Percentiles rank a stretch among this genome's conserved stretches.
These are phyloP conservation scores for Zhuliangozyma blackwelliae DNA, from an alignment of 1,139 yeast genomes.

Conservation along the genomic window DNA sequence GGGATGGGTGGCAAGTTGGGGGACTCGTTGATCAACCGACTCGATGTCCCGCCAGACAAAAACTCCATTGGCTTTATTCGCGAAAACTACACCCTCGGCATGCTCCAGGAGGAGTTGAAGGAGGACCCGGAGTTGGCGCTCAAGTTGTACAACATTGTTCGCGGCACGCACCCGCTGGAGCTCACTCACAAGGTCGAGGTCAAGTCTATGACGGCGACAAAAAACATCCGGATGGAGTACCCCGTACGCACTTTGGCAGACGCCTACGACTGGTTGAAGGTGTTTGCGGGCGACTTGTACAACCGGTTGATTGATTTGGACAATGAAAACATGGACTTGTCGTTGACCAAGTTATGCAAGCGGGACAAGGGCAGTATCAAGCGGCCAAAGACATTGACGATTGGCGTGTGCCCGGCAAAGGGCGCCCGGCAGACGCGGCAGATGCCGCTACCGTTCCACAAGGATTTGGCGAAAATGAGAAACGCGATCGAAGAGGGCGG, in stretches of 20 bases:
- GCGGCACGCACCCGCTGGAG: conserved; percentile 57
- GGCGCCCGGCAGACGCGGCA: conserved; percentile 40
- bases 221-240: conserved; percentile 58
- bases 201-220: conserved; percentile 86
- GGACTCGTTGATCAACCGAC: conserved; percentile 44
- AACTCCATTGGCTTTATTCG: conserved; percentile 46
- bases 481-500: conserved; percentile 25
- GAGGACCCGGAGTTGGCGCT: conserved; percentile 45
- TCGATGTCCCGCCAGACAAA: conserved; percentile 39
- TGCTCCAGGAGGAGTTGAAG: conserved; percentile 27
- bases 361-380: conserved; percentile 25
- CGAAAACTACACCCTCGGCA: conserved; percentile 35
- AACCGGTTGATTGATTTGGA: conserved; percentile 70
- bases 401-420: conserved; percentile 24
- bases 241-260: conserved; percentile 55
- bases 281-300: conserved; percentile 74
- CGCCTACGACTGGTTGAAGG: conserved; percentile 74
- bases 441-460: conserved; percentile 35
- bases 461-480: conserved; percentile 37
- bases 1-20: conserved; percentile 93
- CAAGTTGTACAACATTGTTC: conserved; percentile 53
- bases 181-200: conserved; percentile 57
- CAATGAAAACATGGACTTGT: conserved; percentile 52
- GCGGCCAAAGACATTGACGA: conserved; percentile 51
- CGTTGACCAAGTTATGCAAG: conserved; percentile 20